Percentiles rank a stretch among this genome's conserved stretches.
phyloP scores from a whole-genome alignment of 2,329 filamentous ascomycete species.

The Fusarium subglutinans region DNA sequence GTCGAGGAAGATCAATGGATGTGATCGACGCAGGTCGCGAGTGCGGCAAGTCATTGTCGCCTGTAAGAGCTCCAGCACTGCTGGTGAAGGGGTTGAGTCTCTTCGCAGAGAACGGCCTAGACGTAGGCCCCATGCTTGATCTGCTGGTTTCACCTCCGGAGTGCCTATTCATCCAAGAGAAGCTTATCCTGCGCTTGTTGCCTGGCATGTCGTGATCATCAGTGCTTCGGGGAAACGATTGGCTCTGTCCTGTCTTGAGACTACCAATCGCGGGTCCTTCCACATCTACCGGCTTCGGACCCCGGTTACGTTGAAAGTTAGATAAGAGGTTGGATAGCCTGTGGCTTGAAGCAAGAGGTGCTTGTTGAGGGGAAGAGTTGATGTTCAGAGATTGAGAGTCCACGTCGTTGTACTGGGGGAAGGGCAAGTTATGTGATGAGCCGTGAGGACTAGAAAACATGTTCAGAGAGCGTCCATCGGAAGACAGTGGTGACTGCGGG shows the following conservation, averaged over 20 bases:
- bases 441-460: slow-evolving; percentile 70
- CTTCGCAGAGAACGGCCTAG: slow-evolving; percentile 52
- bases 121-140: slow-evolving; percentile 44
- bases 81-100: slow-evolving; percentile 61
- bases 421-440: slow-evolving; percentile 67
- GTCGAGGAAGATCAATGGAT: slow-evolving; percentile 76
- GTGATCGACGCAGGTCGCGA: slow-evolving; percentile 76
- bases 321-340: slow-evolving; percentile 65
- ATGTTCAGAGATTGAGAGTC: slow-evolving; percentile 55
- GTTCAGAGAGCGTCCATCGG: slow-evolving; percentile 62
- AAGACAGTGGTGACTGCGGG: slow-evolving; percentile 69
- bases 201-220: slow-evolving; percentile 64
- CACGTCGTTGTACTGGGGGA: slow-evolving; percentile 59
- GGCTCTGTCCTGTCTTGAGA: slow-evolving; percentile 76
- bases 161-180: slow-evolving; percentile 69
- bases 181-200: slow-evolving; percentile 66
- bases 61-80: slow-evolving; percentile 58
- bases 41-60: slow-evolving; percentile 65
- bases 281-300: slow-evolving; percentile 63
- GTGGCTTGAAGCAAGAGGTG: slow-evolving; percentile 45
- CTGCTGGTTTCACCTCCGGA: slow-evolving; percentile 55
- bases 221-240: slow-evolving; percentile 74
- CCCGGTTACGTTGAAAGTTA: slow-evolving; percentile 67
- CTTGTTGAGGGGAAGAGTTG: slow-evolving; percentile 52
- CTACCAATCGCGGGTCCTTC: slow-evolving; percentile 71